A percentile compares a stretch with the other conserved stretches of the same genome.
Conservation (phyloP, 441 rosid species). For the Sinapis alba region DNA sequence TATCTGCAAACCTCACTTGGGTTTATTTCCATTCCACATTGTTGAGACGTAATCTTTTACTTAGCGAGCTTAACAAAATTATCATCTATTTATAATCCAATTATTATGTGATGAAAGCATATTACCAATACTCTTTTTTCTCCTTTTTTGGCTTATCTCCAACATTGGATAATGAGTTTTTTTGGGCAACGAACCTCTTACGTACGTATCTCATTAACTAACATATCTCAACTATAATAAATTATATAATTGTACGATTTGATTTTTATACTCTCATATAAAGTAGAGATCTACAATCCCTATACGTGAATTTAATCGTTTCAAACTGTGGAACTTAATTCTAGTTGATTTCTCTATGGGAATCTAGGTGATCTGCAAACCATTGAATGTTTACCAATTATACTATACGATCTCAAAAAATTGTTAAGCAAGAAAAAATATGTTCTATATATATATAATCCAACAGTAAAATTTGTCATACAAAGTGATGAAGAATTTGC, state of each 20-base stretch:
- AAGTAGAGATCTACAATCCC: background rate
- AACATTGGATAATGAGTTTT: slow-evolving; percentile 11
- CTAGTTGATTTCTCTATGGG: background rate
- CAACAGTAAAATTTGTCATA: slow-evolving; percentile 2
- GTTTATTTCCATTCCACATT: slow-evolving; percentile 7
- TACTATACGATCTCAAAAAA: background rate
- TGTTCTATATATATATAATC: background rate
- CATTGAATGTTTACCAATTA: background rate
- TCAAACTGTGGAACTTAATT: background rate
- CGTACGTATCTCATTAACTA: slow-evolving; percentile 2
- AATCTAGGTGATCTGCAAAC: background rate
- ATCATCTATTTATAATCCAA: slow-evolving; percentile 16
- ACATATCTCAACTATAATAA: background rate
- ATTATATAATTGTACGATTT: background rate
- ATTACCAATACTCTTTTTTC: background rate
- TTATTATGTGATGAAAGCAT: slow-evolving; percentile 24
- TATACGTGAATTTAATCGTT: background rate
- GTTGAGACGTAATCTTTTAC: background rate
- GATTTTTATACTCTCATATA: background rate
- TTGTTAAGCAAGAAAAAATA: background rate
- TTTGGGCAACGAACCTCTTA: slow-evolving; percentile 16
- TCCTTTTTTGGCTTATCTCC: slow-evolving; percentile 25
- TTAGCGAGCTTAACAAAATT: background rate
- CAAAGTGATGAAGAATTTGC: slow-evolving; percentile 16
- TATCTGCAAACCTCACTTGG: slow-evolving; percentile 23